Evolutionary conservation across 2,329 filamentous ascomycete genomes (phyloP), one percentile per base, ranked within the genome.

Genomic region (Cordyceps cateniannulata): DNA sequence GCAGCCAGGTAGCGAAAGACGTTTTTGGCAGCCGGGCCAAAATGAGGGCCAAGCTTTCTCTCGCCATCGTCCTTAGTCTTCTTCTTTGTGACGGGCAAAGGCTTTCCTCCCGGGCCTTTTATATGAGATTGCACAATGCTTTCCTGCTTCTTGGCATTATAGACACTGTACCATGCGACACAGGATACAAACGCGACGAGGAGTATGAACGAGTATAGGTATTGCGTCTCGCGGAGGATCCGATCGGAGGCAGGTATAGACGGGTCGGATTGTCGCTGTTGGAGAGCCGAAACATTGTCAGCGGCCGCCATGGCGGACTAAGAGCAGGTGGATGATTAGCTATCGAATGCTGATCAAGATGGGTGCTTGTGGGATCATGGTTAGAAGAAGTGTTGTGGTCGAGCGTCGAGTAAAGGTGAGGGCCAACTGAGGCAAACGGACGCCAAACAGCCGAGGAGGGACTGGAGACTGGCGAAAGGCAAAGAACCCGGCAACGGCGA

Each of bases 71-170:
- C 70, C 71, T 81, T 72, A 75, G 79, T 76, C 71, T 77, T 78
- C 62, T 78, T 85, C 70, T 86, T 89, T 62, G 80, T 83, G 54
- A 79, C 71, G n/a, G 91, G 92, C 59, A 97, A 79, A 38, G 91
- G 91, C 72, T 96, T 93, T 66, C 93, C 93, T 60, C 91, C 93
- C 1, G 93, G 92, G n/a, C 93, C 93, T 58, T 81, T 86, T 65
- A 83, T 74, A 35, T 73, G 78, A 24, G 79, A 81, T 57, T 73
- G 72, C 24, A 77, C 70, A 40, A 77, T 69, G 64, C 79, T 75
- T 42, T 81, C 80, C 61, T 79, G 76, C 58, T 76, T 80, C 65
- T 77, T 78, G 32, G 80, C 77, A 60, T 76, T 79, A 69, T 79
- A 72, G 47, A 85, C 76, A 68, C 81, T 83, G 70, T 84, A 79